phyloP scores from a whole-genome alignment of 1,139 yeast genomes.

The Pichia sp. region DNA sequence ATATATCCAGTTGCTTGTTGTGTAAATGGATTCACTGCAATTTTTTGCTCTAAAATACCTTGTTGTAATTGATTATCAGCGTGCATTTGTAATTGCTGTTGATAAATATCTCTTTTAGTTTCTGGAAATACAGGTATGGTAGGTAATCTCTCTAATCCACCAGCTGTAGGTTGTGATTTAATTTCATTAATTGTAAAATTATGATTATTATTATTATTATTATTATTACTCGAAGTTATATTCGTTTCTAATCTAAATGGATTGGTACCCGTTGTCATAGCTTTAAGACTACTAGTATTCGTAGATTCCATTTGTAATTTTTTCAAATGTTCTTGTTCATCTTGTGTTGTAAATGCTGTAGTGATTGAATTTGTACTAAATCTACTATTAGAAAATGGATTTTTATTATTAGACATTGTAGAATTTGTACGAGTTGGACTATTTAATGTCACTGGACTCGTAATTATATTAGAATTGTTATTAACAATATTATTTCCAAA shows the following conservation, averaged over 20 bases:
- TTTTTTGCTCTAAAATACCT: conserved; percentile 12
- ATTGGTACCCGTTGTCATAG: conserved; percentile 37
- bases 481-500: conserved; percentile 9
- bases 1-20: conserved; percentile 16
- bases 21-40: conserved; percentile 14
- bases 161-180: conserved; percentile 54
- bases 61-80: conserved; percentile 25
- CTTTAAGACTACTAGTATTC: conserved; percentile 13
- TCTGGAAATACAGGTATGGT: conserved; percentile 63
- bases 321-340: conserved; percentile 15
- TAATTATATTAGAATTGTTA: neutral
- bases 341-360: conserved; percentile 18
- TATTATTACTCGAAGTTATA: neutral
- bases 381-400: conserved; percentile 27
- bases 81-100: conserved; percentile 14
- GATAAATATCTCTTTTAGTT: conserved; percentile 35
- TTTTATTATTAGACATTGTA: conserved; percentile 14
- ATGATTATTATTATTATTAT: neutral
- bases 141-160: conserved; percentile 57
- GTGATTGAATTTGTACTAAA: conserved; percentile 22
- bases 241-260: conserved; percentile 37
- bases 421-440: conserved; percentile 7
- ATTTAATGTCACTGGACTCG: neutral
- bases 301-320: conserved; percentile 4
- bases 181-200: conserved; percentile 16